Evolutionary conservation across 805 yeast genomes (phyloP).

Genomic region (Hanseniaspora clermontiae): DNA sequence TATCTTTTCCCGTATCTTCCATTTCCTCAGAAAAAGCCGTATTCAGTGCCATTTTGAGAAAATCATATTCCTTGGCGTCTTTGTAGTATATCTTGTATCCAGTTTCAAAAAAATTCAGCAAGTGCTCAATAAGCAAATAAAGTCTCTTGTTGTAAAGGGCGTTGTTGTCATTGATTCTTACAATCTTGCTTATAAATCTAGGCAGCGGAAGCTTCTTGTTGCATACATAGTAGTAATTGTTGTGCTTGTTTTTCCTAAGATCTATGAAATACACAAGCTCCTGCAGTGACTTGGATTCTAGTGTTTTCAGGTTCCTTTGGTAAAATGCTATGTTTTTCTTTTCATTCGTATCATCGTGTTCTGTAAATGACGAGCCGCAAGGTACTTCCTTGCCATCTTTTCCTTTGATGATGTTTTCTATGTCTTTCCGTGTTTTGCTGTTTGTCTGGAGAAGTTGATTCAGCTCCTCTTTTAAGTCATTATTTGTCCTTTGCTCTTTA

Average conservation of each 20-base stretch:
- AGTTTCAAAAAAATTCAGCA: neutral
- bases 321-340: neutral
- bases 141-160: conserved; percentile 1
- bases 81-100: neutral
- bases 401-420: neutral
- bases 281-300: neutral
- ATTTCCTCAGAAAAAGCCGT: neutral
- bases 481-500: neutral
- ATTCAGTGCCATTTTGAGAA: neutral
- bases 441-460: neutral
- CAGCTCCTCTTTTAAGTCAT: neutral
- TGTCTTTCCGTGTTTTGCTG: neutral
- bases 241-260: neutral
- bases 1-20: neutral
- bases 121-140: conserved; percentile 6
- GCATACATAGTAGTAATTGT: conserved; percentile 10
- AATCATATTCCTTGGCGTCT: neutral
- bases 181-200: neutral
- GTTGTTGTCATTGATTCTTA: neutral
- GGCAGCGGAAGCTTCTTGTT: conserved; percentile 4
- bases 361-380: neutral
- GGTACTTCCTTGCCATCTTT: neutral
- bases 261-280: conserved; percentile 1
- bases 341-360: neutral
- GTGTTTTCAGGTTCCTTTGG: neutral